Evolutionary conservation across 768 basidiomycete genomes (phyloP).

Genomic region (Lepiota venenata): DNA sequence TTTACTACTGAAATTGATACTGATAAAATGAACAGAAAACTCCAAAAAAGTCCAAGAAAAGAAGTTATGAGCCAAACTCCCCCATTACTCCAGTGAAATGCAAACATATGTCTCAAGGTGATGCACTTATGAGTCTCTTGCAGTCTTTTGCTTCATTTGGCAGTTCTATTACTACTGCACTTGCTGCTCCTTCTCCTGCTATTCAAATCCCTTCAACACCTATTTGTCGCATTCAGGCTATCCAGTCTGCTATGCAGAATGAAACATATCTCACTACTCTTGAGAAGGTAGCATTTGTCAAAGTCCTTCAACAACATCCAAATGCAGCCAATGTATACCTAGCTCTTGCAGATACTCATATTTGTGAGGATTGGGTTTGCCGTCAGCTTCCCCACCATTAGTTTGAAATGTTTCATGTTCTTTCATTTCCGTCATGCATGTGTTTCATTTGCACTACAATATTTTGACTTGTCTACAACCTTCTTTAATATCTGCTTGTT

Average conservation of each 20-base stretch:
- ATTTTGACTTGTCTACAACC: no score
- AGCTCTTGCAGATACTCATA: not conserved
- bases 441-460: no score
- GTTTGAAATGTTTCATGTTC: no score
- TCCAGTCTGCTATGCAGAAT: not conserved
- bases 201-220: constrained; percentile 12
- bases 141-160: not conserved
- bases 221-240: constrained; percentile 1
- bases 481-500: no score
- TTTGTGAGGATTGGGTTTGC: constrained; percentile 11
- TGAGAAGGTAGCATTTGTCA: constrained; percentile 3
- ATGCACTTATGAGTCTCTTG: constrained; percentile 4
- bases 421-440: no score
- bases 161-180: not conserved
- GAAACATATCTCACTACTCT: constrained; percentile 1
- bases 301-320: constrained; percentile 1
- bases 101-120: not conserved
- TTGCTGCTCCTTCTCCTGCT: constrained; percentile 5
- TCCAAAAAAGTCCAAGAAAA: not conserved
- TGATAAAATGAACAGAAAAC: no score
- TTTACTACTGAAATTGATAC: no score
- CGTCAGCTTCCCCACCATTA: no score
- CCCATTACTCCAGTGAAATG: not conserved
- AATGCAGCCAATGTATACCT: constrained; percentile 10
- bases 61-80: not conserved